Evolutionary conservation across 495 filamentous ascomycete species (phyloP).

Genomic region (Stereocaulon alpinum): DNA sequence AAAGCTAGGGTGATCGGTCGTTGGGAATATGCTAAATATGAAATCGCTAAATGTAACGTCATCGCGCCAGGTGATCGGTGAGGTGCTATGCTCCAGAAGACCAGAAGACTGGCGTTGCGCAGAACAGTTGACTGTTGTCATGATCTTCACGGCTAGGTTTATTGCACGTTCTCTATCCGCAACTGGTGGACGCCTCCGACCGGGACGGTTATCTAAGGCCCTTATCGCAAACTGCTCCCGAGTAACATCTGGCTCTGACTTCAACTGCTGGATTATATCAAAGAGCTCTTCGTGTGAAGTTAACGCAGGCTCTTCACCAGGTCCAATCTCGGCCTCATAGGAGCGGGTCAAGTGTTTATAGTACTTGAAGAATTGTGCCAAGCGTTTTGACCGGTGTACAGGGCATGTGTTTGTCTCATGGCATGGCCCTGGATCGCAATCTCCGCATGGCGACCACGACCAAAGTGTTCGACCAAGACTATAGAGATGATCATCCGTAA

Average conservation of each 20-base stretch:
- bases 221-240: background rate
- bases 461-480: slow-evolving; percentile 18
- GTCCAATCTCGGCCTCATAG: slow-evolving; percentile 22
- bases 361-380: slow-evolving; percentile 27
- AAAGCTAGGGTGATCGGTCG: slow-evolving; percentile 24
- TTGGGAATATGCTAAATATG: slow-evolving; percentile 22
- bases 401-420: slow-evolving; percentile 18
- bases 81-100: slow-evolving; percentile 22
- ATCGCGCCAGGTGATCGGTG: slow-evolving; percentile 19
- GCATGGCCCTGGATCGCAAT: slow-evolving; percentile 15
- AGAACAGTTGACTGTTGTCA: slow-evolving; percentile 30
- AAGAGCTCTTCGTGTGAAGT: slow-evolving; percentile 25
- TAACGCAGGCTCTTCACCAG: slow-evolving; percentile 18
- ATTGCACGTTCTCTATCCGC: slow-evolving; percentile 22
- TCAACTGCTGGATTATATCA: slow-evolving; percentile 22
- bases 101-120: slow-evolving; percentile 14
- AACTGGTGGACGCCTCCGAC: slow-evolving; percentile 9
- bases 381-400: slow-evolving; percentile 16
- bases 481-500: slow-evolving; percentile 4
- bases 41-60: slow-evolving; percentile 22
- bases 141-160: slow-evolving; percentile 26
- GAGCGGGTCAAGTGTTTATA: slow-evolving; percentile 23
- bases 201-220: background rate
- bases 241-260: slow-evolving; percentile 8
- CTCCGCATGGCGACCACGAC: slow-evolving; percentile 24